Percentiles rank a stretch among this genome's conserved stretches.
These are phyloP conservation scores for Colletotrichum tamarilloi DNA, from an alignment of 2,329 filamentous ascomycete species.

Conservation along the genomic window DNA sequence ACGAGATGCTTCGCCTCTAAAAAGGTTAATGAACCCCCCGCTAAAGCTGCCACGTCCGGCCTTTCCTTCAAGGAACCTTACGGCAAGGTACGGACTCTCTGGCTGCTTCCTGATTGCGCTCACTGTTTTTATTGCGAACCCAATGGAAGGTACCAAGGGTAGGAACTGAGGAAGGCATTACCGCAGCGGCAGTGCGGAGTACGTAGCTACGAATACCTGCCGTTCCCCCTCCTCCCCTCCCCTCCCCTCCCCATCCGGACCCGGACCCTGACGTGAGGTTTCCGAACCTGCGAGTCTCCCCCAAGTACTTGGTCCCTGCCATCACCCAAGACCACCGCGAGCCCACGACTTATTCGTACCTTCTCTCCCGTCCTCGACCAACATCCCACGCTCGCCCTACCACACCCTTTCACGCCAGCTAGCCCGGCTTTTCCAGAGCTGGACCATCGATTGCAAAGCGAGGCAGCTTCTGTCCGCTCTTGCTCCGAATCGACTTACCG, in stretches of 20 bases:
- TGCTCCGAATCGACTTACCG: constrained; percentile 19
- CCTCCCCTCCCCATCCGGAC: neutral
- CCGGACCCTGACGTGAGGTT: constrained; percentile 1
- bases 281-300: neutral
- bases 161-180: too few relatives aligned
- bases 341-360: neutral
- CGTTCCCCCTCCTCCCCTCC: neutral
- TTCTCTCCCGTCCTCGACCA: neutral
- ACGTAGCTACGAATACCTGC: constrained; percentile 1
- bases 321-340: neutral
- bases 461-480: neutral
- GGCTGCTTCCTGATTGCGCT: neutral
- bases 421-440: neutral
- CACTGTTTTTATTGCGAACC: neutral
- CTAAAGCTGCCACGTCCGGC: constrained; percentile 34
- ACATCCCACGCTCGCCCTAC: neutral
- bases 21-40: constrained; percentile 35
- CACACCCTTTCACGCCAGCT: neutral
- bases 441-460: neutral
- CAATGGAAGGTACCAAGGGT: too few relatives aligned
- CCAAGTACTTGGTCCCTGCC: neutral
- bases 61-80: constrained; percentile 19
- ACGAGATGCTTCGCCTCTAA: constrained; percentile 31
- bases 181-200: too few relatives aligned
- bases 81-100: constrained; percentile 8